Evolutionary conservation across 2,329 filamentous ascomycete species (phyloP), one percentile per base, ranked within the genome.

Genomic region (Xylaria hypoxylon): DNA sequence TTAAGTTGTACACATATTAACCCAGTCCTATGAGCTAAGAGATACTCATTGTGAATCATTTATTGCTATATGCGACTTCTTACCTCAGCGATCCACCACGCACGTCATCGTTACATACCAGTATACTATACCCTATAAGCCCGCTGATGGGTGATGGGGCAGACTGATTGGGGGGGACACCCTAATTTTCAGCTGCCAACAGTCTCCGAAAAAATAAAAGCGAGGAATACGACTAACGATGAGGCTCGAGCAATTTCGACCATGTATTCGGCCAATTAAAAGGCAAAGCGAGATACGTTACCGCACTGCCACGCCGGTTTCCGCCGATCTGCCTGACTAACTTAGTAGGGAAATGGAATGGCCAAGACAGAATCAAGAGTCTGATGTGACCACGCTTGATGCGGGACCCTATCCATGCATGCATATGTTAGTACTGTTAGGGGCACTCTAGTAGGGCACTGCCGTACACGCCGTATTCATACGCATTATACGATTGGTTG

Each of bases 301-400:
- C 11, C 17, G 64, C 64, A 50, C 42, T 56, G 64, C 59, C 53
- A 61, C 57, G 44, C 44, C n/a, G 10, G 38, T 15, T 17, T 28
- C 17, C 35, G 38, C 28, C 44, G 56, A 58, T 64, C 65, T n/a
- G n/a, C n/a, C n/a, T n/a, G n/a, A n/a, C 50, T 24, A 17, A 28
- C 65, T 45, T 38, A 53, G 19, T 40, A n/a, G 26, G 44, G 48
- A 61, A 64, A 31, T 31, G 8, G 26, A 52, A 40, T 56, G 65
- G 65, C 65, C 65, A 67, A 67, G 65, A 67, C 10, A 55, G 42
- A 60, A 44, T 31, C 8, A 15, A 13, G 13, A 38, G 35, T 5
- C 5, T 38, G 28, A 11, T 11, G 10, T 22, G n/a, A 50, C 33
- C 45, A 24, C 24, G 45, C 35, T 38, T 13, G 35, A 38, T 15